These are phyloP conservation scores for Acanthamoeba triangularis DNA, from an alignment of 208 protist genomes.

Conservation along the genomic window DNA sequence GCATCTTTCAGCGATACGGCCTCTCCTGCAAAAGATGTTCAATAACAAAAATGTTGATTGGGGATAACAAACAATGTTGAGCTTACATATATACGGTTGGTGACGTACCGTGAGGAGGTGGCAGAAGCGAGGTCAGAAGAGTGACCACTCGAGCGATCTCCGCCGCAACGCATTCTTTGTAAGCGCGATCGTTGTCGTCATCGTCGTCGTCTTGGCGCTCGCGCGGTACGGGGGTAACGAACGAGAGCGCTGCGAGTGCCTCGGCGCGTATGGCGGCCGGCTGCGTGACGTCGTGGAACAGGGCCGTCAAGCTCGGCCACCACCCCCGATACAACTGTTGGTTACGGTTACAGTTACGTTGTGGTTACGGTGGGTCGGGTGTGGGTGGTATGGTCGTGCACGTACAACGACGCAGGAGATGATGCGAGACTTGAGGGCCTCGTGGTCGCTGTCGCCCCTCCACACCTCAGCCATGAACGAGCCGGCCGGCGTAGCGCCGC, in stretches of 20 bases:
- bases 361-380: neutral
- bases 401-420: neutral
- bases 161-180: neutral
- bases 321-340: neutral
- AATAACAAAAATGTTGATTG: no score
- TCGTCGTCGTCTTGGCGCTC: neutral
- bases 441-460: neutral
- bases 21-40: no score
- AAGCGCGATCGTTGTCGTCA: neutral
- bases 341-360: no score
- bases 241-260: neutral
- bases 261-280: neutral
- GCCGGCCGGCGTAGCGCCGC: no score
- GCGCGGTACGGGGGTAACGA: neutral
- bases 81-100: no score
- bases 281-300: neutral
- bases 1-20: neutral
- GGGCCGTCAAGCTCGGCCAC: neutral
- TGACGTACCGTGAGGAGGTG: no score
- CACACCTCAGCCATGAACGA: neutral
- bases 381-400: neutral
- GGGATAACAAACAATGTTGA: no score
- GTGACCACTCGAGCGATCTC: no score
- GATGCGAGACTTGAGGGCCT: neutral
- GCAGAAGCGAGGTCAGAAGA: no score